Evolutionary conservation across 352 stramenopile genomes (phyloP).

Genomic region (Peronospora tabacina): DNA sequence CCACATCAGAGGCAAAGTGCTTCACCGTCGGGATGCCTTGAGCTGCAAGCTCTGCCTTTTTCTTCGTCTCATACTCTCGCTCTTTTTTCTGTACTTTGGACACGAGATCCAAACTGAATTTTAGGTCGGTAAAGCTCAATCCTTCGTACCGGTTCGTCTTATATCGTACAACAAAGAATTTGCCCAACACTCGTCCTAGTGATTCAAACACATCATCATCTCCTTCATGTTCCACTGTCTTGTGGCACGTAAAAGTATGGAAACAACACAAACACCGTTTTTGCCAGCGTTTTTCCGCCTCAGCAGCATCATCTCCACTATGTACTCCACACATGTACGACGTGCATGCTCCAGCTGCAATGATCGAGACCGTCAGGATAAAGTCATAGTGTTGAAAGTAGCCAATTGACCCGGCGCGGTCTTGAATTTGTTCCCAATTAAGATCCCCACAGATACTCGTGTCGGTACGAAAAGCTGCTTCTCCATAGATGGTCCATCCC

Average conservation of each 20-base stretch:
- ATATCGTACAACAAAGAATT: slow-evolving; percentile 71
- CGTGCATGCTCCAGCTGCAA: slow-evolving; percentile 35
- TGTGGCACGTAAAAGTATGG: slow-evolving; percentile 46
- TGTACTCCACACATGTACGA: slow-evolving; percentile 67
- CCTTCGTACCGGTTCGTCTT: slow-evolving; percentile 56
- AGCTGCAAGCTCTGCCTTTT: slow-evolving; percentile 19
- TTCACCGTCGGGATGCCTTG: slow-evolving; percentile 19
- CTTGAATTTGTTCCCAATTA: slow-evolving; percentile 46
- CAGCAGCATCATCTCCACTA: slow-evolving; percentile 38
- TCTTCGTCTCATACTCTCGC: slow-evolving; percentile 29
- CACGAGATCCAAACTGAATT: slow-evolving; percentile 61
- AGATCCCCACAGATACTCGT: slow-evolving; percentile 40
- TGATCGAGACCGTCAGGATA: slow-evolving; percentile 41
- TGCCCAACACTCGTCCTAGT: slow-evolving; percentile 51
- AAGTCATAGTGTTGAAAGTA: slow-evolving; percentile 72
- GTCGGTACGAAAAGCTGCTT: slow-evolving; percentile 40
- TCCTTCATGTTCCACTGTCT: slow-evolving; percentile 27
- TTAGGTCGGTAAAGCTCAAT: slow-evolving; percentile 63
- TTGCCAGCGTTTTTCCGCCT: slow-evolving; percentile 62
- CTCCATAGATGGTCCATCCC: slow-evolving; percentile 52
- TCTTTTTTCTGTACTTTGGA: slow-evolving; percentile 50
- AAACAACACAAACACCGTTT: slow-evolving; percentile 56
- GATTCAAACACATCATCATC: slow-evolving; percentile 66
- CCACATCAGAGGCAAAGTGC: slow-evolving; percentile 34
- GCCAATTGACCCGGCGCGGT: slow-evolving; percentile 45